Percentiles rank a stretch among this genome's conserved stretches.
phyloP scores from a whole-genome alignment of 1,284 basidiomycete genomes.

The Thecaphora frezii region DNA sequence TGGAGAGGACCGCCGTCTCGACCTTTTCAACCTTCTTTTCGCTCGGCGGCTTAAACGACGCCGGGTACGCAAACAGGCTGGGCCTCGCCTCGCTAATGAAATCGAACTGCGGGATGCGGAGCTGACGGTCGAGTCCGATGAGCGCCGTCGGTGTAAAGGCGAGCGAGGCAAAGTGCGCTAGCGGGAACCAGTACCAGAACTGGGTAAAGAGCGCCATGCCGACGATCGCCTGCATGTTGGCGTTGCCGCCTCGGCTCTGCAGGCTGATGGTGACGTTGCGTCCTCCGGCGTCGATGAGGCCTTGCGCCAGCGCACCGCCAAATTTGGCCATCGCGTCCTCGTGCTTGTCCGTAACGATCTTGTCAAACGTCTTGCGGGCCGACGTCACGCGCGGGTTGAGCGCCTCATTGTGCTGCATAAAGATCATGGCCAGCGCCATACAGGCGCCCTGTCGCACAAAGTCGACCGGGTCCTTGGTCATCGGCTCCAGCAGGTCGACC shows the following conservation, averaged over 20 bases:
- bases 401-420: conserved; percentile 57
- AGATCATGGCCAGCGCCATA: conserved; percentile 55
- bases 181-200: conserved; percentile 60
- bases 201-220: conserved; percentile 59
- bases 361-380: conserved; percentile 53
- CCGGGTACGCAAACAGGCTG: conserved; percentile 56
- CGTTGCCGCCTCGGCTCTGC: conserved; percentile 51
- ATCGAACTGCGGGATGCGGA: conserved; percentile 53
- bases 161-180: conserved; percentile 56
- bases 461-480: conserved; percentile 58
- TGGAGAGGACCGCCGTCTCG: conserved; percentile 56
- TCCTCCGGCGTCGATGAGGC: conserved; percentile 56
- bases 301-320: conserved; percentile 56
- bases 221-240: conserved; percentile 58
- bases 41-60: conserved; percentile 43
- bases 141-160: conserved; percentile 57
- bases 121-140: conserved; percentile 52
- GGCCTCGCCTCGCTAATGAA: conserved; percentile 53
- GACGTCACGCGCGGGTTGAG: conserved; percentile 54
- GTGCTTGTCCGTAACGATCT: conserved; percentile 57
- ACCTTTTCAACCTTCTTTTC: conserved; percentile 58
- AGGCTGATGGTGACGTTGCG: conserved; percentile 58
- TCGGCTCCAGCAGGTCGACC: conserved; percentile 56
- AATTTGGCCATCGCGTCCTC: conserved; percentile 60
- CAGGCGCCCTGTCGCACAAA: conserved; percentile 58